A percentile compares a stretch with the other conserved stretches of the same genome.
Conservation (phyloP, 768 basidiomycete genomes). For the Lanmaoa rubissima region DNA sequence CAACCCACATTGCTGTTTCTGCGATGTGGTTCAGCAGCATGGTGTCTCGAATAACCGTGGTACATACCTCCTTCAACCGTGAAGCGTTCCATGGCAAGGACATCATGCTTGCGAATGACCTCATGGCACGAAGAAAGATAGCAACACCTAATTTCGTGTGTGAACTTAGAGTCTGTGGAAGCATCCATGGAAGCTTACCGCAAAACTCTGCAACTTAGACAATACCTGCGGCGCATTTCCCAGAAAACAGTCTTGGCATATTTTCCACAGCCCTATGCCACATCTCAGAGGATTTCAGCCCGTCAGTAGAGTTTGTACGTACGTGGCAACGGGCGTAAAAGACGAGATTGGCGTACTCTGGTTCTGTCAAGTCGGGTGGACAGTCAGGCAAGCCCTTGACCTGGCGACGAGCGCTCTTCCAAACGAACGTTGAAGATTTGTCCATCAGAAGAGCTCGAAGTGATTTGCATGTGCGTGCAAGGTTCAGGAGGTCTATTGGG, state of each 20-base stretch:
- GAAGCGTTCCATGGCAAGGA: not conserved
- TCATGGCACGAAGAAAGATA: not conserved
- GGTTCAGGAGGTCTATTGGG: slow-evolving; percentile 29
- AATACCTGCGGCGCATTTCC: slow-evolving; percentile 15
- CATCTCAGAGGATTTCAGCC: not conserved
- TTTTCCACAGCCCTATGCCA: slow-evolving; percentile 10
- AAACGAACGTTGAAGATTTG: slow-evolving; percentile 25
- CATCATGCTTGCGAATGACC: not conserved
- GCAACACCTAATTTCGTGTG: not conserved
- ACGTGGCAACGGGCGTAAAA: slow-evolving; percentile 30
- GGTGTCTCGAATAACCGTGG: not conserved
- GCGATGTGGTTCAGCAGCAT: not conserved
- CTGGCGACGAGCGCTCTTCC: slow-evolving; percentile 29
- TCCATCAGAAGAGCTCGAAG: slow-evolving; percentile 37
- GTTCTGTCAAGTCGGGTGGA: slow-evolving; percentile 44
- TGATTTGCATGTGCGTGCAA: slow-evolving; percentile 39
- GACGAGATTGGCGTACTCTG: slow-evolving; percentile 43
- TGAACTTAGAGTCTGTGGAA: not conserved
- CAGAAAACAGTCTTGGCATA: not conserved
- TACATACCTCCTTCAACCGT: not conserved
- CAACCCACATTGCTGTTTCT: slow-evolving; percentile 1
- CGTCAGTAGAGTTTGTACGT: not conserved
- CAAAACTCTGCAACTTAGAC: not conserved
- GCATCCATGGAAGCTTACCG: not conserved
- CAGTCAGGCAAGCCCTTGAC: slow-evolving; percentile 40